Evolutionary conservation across 495 filamentous ascomycete species (phyloP).

Genomic region (Aspergillus steynii): DNA sequence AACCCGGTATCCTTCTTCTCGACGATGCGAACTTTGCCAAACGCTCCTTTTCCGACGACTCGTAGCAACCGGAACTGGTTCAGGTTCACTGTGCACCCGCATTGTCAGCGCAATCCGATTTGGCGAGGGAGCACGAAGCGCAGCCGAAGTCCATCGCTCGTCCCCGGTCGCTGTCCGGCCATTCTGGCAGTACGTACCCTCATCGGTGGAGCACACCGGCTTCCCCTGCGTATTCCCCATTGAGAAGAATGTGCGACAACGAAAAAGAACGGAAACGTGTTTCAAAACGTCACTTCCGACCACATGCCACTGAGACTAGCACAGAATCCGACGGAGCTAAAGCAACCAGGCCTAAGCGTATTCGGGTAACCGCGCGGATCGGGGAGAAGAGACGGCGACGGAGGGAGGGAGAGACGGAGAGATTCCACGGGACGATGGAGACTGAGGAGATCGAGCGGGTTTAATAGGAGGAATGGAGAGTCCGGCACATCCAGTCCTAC

Average conservation of each 20-base stretch:
- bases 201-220: conserved; percentile 86
- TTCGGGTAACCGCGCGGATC: neutral
- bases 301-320: conserved; percentile 36
- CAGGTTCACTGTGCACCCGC: conserved; percentile 71
- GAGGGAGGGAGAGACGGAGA: conserved; percentile 1
- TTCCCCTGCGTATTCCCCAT: conserved; percentile 98
- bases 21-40: conserved; percentile 97
- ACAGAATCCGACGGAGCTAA: conserved; percentile 7
- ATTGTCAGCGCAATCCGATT: conserved; percentile 12
- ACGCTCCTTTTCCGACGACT: conserved; percentile 96
- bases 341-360: conserved; percentile 4
- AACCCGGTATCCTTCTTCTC: conserved; percentile 93
- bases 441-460: conserved; percentile 6
- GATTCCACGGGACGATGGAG: conserved; percentile 5
- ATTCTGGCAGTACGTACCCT: conserved; percentile 63
- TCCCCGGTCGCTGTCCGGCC: neutral
- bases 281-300: conserved; percentile 26
- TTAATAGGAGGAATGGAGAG: conserved; percentile 13
- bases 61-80: conserved; percentile 95
- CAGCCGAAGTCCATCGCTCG: neutral
- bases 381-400: neutral
- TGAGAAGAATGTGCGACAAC: conserved; percentile 28
- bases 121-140: neutral
- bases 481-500: conserved; percentile 19
- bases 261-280: conserved; percentile 19